These are phyloP conservation scores for Sorghum bicolor DNA, from an alignment of 176 grass and related monocot species.

Conservation along the genomic window DNA sequence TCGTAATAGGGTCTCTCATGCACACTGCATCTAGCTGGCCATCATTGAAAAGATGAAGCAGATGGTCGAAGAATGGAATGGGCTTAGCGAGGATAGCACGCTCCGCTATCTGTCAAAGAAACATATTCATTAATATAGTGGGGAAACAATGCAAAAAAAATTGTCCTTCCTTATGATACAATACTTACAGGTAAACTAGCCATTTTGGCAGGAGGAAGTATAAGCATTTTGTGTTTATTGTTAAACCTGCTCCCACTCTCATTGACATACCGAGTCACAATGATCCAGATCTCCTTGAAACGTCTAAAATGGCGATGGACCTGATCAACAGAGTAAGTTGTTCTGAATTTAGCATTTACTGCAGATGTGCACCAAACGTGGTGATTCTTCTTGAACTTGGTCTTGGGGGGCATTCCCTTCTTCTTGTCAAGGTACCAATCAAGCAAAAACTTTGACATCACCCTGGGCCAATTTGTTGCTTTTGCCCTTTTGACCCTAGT, in stretches of 20 bases:
- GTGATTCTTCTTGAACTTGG: slow-evolving; percentile 51
- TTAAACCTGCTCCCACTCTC: slow-evolving; percentile 34
- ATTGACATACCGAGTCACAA: slow-evolving; percentile 35
- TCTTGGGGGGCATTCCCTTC: slow-evolving; percentile 44
- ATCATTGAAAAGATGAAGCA: slow-evolving; percentile 40
- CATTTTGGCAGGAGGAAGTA: slow-evolving; percentile 43
- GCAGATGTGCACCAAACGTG: slow-evolving; percentile 31
- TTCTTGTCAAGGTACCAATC: slow-evolving; percentile 58
- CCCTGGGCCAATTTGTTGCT: slow-evolving; percentile 53
- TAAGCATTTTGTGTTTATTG: slow-evolving; percentile 46
- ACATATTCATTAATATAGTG: slow-evolving; percentile 12
- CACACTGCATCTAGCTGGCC: slow-evolving; percentile 35
- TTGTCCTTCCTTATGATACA: not conserved
- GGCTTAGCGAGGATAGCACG: slow-evolving; percentile 51
- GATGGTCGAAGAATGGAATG: slow-evolving; percentile 48
- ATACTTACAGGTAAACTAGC: slow-evolving; percentile 49
- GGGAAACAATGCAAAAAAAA: not conserved
- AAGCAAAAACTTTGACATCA: slow-evolving; percentile 57
- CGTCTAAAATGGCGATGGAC: slow-evolving; percentile 53
- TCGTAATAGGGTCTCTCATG: slow-evolving; percentile 7
- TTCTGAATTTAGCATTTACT: slow-evolving; percentile 45
- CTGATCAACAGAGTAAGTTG: slow-evolving; percentile 49
- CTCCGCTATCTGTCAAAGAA: slow-evolving; percentile 36
- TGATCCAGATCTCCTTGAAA: slow-evolving; percentile 56
- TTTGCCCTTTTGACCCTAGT: slow-evolving; percentile 43